Evolutionary conservation across 148 eudicot genomes (phyloP).

Genomic region (Polygonum maritimum): DNA sequence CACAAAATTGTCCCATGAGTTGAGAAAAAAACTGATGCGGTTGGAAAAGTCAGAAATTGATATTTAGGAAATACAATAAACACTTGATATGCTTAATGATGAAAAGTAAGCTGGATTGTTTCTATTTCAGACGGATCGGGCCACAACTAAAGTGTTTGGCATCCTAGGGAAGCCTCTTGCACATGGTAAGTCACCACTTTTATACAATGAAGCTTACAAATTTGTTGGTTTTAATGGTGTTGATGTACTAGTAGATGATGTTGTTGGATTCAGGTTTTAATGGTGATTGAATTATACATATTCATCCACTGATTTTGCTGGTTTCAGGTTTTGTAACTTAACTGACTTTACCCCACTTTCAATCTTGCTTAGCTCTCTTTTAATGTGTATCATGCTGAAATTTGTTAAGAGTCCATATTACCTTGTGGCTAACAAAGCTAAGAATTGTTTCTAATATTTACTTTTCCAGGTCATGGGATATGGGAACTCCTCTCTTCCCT

Average conservation of each 20-base stretch:
- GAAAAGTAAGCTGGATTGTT: too few species aligned
- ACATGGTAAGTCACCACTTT: constrained; percentile 54
- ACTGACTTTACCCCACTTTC: neutral
- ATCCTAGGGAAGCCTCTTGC: constrained; percentile 59
- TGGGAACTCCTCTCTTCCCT: neutral
- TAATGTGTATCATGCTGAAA: neutral
- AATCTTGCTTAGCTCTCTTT: neutral
- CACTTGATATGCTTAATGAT: too few species aligned
- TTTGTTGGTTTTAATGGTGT: constrained; percentile 46
- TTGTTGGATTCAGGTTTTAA: too few species aligned
- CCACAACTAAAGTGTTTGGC: constrained; percentile 55
- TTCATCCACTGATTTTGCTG: constrained; percentile 50
- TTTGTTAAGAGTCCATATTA: neutral
- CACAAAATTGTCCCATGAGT: too few species aligned
- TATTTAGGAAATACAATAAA: too few species aligned
- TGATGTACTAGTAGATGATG: constrained; percentile 50
- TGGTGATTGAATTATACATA: constrained; percentile 43
- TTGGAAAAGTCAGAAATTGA: too few species aligned
- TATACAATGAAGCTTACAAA: constrained; percentile 47
- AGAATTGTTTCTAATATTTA: neutral
- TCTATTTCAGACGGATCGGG: constrained; percentile 42
- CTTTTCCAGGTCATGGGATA: neutral
- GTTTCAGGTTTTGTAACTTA: constrained; percentile 42
- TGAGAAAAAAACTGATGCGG: too few species aligned
- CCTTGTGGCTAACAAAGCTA: neutral